These are phyloP conservation scores for Fraxinus nigra DNA, from an alignment of 305 asterid genomes.

Conservation along the genomic window DNA sequence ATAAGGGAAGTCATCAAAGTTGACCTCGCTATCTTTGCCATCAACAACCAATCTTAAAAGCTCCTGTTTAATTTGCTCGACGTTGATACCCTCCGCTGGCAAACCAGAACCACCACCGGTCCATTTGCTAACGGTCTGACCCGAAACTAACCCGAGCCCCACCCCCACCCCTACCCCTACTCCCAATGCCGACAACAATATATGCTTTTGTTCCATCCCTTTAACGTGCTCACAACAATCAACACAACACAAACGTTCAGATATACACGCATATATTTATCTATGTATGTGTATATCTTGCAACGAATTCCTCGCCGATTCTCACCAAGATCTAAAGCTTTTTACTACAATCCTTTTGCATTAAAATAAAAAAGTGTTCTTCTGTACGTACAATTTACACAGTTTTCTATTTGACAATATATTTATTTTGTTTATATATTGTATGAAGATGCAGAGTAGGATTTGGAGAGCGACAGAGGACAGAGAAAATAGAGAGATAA, in stretches of 20 bases:
- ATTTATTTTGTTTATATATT: background rate
- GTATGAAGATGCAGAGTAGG: background rate
- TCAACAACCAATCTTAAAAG: constrained; percentile 46
- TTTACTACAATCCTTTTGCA: background rate
- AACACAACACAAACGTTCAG: background rate
- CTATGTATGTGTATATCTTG: background rate
- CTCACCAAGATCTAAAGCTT: background rate
- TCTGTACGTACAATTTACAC: background rate
- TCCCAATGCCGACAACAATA: constrained; percentile 27
- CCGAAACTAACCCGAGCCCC: constrained; percentile 20
- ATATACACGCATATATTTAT: background rate
- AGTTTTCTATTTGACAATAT: background rate
- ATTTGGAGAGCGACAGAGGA: background rate
- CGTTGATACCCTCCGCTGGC: constrained; percentile 29
- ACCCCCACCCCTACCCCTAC: constrained; percentile 28
- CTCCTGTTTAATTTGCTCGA: constrained; percentile 49
- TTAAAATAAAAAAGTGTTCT: background rate
- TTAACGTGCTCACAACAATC: background rate
- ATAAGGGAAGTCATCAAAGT: constrained; percentile 58
- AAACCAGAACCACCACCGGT: background rate
- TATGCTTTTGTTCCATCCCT: constrained; percentile 32
- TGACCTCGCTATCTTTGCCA: constrained; percentile 40
- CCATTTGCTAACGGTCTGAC: constrained; percentile 19
- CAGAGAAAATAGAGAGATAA: constrained; percentile 2
- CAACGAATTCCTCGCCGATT: background rate